Percentiles rank a stretch among this genome's conserved stretches.
Evolutionary conservation across 208 protist genomes (phyloP).

Genomic region (Wallacemonas sp.): DNA sequence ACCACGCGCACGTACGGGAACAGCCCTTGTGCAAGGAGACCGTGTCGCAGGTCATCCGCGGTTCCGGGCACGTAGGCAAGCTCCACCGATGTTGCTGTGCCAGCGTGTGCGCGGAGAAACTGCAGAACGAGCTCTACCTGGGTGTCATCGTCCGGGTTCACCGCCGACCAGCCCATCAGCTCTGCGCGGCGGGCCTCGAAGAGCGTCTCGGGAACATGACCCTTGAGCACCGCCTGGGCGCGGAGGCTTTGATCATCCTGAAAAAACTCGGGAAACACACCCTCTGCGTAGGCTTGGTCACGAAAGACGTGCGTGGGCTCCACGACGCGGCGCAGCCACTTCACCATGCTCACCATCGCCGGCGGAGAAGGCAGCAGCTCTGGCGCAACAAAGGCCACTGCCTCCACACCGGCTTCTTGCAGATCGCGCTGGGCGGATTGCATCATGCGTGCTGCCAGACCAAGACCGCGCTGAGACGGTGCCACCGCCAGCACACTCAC

Average conservation of each 20-base stretch:
- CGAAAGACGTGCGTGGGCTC: conserved; percentile 37
- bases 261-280: conserved; percentile 76
- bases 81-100: conserved; percentile 28
- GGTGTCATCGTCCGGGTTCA: conserved; percentile 22
- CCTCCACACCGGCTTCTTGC: conserved; percentile 1
- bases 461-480: conserved; percentile 15
- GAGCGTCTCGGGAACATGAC: conserved; percentile 41
- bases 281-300: conserved; percentile 32
- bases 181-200: conserved; percentile 12
- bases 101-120: conserved; percentile 39
- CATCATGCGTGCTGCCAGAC: conserved; percentile 44
- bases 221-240: conserved; percentile 66
- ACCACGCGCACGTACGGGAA: conserved; percentile 32
- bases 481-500: conserved; percentile 33
- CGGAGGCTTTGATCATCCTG: conserved; percentile 66
- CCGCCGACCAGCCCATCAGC: conserved; percentile 23
- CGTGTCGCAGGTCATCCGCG: conserved; percentile 35
- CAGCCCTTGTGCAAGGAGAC: conserved; percentile 35
- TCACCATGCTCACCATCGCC: conserved; percentile 48
- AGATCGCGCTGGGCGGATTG: conserved; percentile 19
- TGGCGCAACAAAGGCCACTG: conserved; percentile 50
- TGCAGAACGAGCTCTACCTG: conserved; percentile 34
- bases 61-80: conserved; percentile 46
- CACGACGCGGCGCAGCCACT: conserved; percentile 72
- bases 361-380: conserved; percentile 43